These are phyloP conservation scores for Erythrobasidium hasegawianum DNA, from an alignment of 1,284 basidiomycete genomes.

Conservation along the genomic window DNA sequence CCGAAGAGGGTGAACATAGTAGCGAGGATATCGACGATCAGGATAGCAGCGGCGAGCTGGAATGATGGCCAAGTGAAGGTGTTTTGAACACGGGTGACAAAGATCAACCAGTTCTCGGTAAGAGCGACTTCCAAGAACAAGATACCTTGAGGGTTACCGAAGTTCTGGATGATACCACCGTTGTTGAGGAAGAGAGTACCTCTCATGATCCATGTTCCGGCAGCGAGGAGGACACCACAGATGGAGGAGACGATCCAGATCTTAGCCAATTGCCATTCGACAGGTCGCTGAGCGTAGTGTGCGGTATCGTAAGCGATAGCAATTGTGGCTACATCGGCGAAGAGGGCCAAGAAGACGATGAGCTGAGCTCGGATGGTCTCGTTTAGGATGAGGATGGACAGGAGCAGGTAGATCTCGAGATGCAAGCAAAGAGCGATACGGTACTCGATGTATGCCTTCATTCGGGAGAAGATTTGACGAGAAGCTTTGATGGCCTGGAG, in stretches of 20 bases:
- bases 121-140: slow-evolving; percentile 59
- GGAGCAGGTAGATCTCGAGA: slow-evolving; percentile 57
- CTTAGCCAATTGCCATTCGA: slow-evolving; percentile 60
- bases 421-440: slow-evolving; percentile 57
- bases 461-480: slow-evolving; percentile 59
- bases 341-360: slow-evolving; percentile 59
- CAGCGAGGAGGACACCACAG: slow-evolving; percentile 53
- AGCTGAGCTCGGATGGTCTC: slow-evolving; percentile 58
- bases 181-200: slow-evolving; percentile 54
- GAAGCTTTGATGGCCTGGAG: slow-evolving; percentile 56
- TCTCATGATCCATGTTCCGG: slow-evolving; percentile 57
- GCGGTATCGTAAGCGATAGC: slow-evolving; percentile 52
- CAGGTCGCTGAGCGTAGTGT: slow-evolving; percentile 54
- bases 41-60: slow-evolving; percentile 54
- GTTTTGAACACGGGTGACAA: slow-evolving; percentile 46
- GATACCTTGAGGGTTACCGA: slow-evolving; percentile 55
- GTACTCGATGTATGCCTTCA: slow-evolving; percentile 56
- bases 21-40: slow-evolving; percentile 54
- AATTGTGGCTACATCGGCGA: slow-evolving; percentile 53
- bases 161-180: slow-evolving; percentile 58
- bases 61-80: slow-evolving; percentile 49
- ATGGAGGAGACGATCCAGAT: slow-evolving; percentile 58
- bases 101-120: slow-evolving; percentile 59
- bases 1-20: slow-evolving; percentile 55
- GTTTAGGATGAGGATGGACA: slow-evolving; percentile 56